phyloP scores from a whole-genome alignment of 805 yeast species.

The Komagataella phaffii region DNA sequence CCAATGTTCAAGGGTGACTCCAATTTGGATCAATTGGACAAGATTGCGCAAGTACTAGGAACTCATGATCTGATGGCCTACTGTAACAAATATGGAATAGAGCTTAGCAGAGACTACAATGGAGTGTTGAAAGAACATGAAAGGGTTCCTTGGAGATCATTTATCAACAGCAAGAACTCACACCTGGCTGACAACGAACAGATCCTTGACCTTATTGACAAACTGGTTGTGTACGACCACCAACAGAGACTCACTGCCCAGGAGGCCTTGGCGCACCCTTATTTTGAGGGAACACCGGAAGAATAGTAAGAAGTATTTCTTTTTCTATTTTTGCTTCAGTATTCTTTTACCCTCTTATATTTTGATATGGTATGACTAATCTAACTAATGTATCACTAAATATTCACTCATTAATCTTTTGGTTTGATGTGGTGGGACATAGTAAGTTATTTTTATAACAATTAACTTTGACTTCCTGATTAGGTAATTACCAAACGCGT shows the following conservation, averaged over 20 bases:
- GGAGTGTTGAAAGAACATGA: conserved; percentile 56
- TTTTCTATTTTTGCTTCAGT: background rate
- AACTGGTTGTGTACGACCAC: conserved; percentile 74
- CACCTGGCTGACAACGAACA: conserved; percentile 52
- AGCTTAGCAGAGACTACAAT: conserved; percentile 63
- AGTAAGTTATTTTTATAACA: background rate
- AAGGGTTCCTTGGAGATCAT: conserved; percentile 77
- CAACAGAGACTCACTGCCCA: conserved; percentile 78
- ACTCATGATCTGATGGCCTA: conserved; percentile 67
- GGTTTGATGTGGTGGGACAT: background rate
- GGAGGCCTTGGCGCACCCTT: conserved; percentile 71
- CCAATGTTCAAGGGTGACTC: conserved; percentile 90
- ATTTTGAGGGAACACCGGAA: conserved; percentile 12
- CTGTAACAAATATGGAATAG: conserved; percentile 56
- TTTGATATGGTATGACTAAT: background rate
- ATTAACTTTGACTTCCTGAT: background rate
- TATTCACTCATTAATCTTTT: background rate
- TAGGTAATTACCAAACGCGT: background rate
- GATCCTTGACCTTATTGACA: conserved; percentile 70
- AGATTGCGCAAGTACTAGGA: conserved; percentile 79
- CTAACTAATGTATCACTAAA: background rate
- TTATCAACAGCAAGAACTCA: conserved; percentile 57
- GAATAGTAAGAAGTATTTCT: background rate
- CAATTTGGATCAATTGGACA: conserved; percentile 82
- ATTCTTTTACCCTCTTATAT: background rate